Base-by-base conservation (phyloP, 768 basidiomycete genomes). In the Phylloporus scabripes region DNA sequence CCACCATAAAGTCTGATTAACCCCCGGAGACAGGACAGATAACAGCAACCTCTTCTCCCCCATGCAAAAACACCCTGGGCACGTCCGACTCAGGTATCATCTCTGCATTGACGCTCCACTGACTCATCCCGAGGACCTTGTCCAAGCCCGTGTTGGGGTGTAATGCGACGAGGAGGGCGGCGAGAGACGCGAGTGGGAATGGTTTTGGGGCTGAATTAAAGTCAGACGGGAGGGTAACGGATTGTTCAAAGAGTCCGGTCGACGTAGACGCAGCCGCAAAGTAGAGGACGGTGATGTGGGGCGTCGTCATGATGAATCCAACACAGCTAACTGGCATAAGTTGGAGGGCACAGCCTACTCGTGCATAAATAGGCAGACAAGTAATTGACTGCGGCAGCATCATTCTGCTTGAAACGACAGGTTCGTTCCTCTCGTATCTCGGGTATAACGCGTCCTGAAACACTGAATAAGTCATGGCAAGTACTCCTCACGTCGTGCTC, bases 1-100 rank as follows among this genome's bases (percentile, higher is more conserved):
- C 29, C 12, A 11, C 29, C 29, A 31, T 31, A 40, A 18, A 40
- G 20, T 12, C 10, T 21, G 21, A 23, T 17, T 18, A 42, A 28
- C 88, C 88, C 5, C 90, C 89, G 45, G 85, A 87, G 0, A 91
- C 87, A 8, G 86, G 88, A 55, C 84, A 85, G 37, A 92, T 91
- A 21, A 91, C 74, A 12, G 82, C 87, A 7, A 90, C 78, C 58
- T 87, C 83, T 63, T 91, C 87, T 18, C 86, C 87, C 10, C 85
- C 85, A 39, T 65, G 73, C 40, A 92, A 64, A 11, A 69, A 49
- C 17, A 78, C 67, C 1, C 53, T 55, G 12, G 5, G 24, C 9
- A 59, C 51, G n/a, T 70, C 68, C 2, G 75, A 74, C 51, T 82
- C 73, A 11, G 83, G 79, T 2, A 88, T 75, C 85, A 90, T 90